phyloP scores from a whole-genome alignment of 352 stramenopile genomes.

The Detonula confervacea region DNA sequence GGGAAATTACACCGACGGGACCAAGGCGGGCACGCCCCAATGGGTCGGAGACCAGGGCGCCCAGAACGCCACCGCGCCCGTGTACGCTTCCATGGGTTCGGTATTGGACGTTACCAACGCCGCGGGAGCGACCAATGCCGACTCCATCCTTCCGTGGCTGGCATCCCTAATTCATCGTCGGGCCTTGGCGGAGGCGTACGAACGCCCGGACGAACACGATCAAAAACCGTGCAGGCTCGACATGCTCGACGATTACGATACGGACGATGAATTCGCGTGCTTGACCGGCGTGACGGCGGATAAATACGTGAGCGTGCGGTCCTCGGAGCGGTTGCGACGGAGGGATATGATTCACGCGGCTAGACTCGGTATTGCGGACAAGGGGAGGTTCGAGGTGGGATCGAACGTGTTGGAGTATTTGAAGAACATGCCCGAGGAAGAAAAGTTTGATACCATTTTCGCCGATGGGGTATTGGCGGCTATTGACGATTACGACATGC shows the following conservation, averaged over 20 bases:
- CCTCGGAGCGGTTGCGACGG: background rate
- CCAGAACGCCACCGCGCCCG: background rate
- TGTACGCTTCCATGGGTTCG: constrained; percentile 8
- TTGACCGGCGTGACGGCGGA: background rate
- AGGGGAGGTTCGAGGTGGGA: background rate
- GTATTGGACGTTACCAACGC: background rate
- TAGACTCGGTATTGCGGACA: background rate
- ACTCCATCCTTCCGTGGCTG: background rate
- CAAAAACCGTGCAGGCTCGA: constrained; percentile 16
- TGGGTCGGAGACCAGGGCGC: constrained; percentile 9
- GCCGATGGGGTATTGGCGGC: constrained; percentile 3
- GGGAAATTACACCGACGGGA: constrained; percentile 19
- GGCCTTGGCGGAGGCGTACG: background rate
- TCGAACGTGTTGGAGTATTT: background rate
- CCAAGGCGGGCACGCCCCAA: background rate
- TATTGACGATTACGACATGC: background rate
- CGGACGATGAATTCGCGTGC: background rate
- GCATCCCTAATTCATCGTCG: constrained; percentile 2
- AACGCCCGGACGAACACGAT: no score
- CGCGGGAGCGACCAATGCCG: background rate
- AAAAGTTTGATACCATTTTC: constrained; percentile 21
- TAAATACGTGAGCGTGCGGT: constrained; percentile 10
- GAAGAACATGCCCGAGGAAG: background rate
- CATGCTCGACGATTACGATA: constrained; percentile 26
- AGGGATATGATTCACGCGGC: background rate